phyloP scores from a whole-genome alignment of 2,329 filamentous ascomycete genomes.

The Tricladium varicosporioides region DNA sequence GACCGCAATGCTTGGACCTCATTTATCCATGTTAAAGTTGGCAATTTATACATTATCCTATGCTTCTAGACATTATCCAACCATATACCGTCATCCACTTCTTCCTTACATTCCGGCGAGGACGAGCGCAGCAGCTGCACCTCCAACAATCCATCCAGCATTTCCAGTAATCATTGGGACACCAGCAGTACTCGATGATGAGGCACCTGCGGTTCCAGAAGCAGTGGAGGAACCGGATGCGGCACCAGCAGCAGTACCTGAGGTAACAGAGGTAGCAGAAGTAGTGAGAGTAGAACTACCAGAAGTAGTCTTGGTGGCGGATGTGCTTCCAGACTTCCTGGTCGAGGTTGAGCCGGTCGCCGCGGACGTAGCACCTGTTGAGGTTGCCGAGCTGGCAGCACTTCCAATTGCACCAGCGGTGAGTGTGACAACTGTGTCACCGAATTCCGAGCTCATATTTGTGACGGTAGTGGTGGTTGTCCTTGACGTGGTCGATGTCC shows the following conservation, averaged over 20 bases:
- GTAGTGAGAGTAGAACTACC: background rate
- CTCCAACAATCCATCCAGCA: slow-evolving; percentile 25
- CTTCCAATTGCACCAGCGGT: slow-evolving; percentile 17
- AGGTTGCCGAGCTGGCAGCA: slow-evolving; percentile 5
- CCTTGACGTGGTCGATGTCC: background rate
- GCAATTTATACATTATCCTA: no score
- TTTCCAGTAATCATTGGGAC: slow-evolving; percentile 28
- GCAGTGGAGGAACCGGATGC: slow-evolving; percentile 6
- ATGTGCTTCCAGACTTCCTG: background rate
- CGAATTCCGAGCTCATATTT: background rate
- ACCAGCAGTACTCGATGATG: slow-evolving; percentile 16
- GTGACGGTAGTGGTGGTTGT: slow-evolving; percentile 7
- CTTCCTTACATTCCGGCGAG: slow-evolving; percentile 20
- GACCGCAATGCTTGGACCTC: no score
- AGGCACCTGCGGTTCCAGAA: background rate
- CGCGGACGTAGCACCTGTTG: slow-evolving; percentile 4
- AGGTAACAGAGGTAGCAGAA: background rate
- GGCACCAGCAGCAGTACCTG: background rate
- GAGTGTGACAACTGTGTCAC: slow-evolving; percentile 19
- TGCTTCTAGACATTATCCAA: no score
- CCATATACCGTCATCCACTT: no score
- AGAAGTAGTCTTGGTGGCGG: background rate
- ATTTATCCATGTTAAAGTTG: no score
- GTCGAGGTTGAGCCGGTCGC: background rate
- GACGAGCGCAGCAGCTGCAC: slow-evolving; percentile 29